phyloP scores from a whole-genome alignment of 805 yeast species.

The Candida insectorum region DNA sequence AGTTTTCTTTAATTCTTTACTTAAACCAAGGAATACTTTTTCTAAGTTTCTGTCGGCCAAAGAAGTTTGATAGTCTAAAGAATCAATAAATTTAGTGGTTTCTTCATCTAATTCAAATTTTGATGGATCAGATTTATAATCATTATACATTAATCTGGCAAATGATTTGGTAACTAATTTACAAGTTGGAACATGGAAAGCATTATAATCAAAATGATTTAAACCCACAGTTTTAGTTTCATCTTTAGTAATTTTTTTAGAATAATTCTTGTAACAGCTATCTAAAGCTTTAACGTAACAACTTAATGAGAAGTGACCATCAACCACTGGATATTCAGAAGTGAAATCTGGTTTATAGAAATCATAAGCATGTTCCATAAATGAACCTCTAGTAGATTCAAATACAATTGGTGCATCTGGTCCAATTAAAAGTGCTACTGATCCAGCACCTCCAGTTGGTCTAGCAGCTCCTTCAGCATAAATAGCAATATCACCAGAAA shows the following conservation, averaged over 20 bases:
- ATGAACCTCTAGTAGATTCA: conserved; percentile 85
- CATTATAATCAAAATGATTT: conserved; percentile 82
- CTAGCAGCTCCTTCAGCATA: conserved; percentile 97
- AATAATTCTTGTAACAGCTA: conserved; percentile 76
- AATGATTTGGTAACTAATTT: conserved; percentile 89
- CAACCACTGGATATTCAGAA: conserved; percentile 94
- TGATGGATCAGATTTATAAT: conserved; percentile 69
- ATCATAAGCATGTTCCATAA: conserved; percentile 96
- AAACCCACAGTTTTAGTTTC: conserved; percentile 56
- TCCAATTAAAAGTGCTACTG: conserved; percentile 91
- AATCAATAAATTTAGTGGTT: conserved; percentile 50
- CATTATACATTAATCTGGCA: conserved; percentile 89
- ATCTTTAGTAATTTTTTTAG: conserved; percentile 60
- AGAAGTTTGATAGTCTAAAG: conserved; percentile 69
- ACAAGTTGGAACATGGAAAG: conserved; percentile 98
- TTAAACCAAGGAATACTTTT: conserved; percentile 75
- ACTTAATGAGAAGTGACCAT: conserved; percentile 90
- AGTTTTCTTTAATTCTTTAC: conserved; percentile 64
- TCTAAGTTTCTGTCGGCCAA: conserved; percentile 78
- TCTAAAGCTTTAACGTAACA: conserved; percentile 95
- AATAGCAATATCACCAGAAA: conserved; percentile 96
- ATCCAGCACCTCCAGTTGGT: conserved; percentile 99
- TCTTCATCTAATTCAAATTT: conserved; percentile 47
- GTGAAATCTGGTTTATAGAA: conserved; percentile 98
- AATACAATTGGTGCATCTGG: conserved; percentile 97